Percentiles rank a stretch among this genome's conserved stretches.
These are phyloP conservation scores for Arthrobotrys entomopaga DNA, from an alignment of 2,329 filamentous ascomycete species.

Conservation along the genomic window DNA sequence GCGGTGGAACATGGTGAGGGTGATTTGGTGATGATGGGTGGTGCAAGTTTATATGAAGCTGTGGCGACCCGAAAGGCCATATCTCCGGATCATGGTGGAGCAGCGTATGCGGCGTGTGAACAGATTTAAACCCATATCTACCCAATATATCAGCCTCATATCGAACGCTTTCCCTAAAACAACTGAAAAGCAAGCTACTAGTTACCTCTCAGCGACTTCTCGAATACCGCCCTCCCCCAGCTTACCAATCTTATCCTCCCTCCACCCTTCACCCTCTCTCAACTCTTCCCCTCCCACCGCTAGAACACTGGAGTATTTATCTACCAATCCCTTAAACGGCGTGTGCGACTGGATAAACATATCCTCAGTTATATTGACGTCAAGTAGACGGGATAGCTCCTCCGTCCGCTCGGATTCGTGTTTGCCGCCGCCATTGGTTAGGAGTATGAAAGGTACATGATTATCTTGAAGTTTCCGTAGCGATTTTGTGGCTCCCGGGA, in stretches of 20 bases:
- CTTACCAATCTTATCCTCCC: conserved; percentile 35
- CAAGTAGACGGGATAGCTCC: conserved; percentile 74
- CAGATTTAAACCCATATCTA: conserved; percentile 49
- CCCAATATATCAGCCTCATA: background rate
- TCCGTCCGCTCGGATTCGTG: conserved; percentile 77
- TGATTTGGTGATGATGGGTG: conserved; percentile 31
- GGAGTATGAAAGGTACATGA: conserved; percentile 87
- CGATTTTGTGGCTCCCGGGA: conserved; percentile 80
- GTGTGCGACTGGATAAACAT: conserved; percentile 92
- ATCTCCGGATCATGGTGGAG: conserved; percentile 48
- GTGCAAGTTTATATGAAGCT: conserved; percentile 34
- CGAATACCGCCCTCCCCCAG: conserved; percentile 56
- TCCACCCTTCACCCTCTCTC: conserved; percentile 41
- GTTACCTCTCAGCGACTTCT: conserved; percentile 74
- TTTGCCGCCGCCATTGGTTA: conserved; percentile 95
- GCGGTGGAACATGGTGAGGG: conserved; percentile 12
- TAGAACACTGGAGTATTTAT: conserved; percentile 71
- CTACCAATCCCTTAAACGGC: conserved; percentile 78
- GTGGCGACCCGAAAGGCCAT: conserved; percentile 47
- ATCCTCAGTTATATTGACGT: conserved; percentile 71
- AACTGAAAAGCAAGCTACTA: conserved; percentile 57
- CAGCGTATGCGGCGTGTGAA: conserved; percentile 44
- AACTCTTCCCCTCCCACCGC: conserved; percentile 75
- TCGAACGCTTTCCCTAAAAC: background rate
- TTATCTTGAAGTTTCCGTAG: conserved; percentile 77